These are phyloP conservation scores for Cinnamomum micranthum DNA, from an alignment of 164 flowering plant species.

Conservation along the genomic window DNA sequence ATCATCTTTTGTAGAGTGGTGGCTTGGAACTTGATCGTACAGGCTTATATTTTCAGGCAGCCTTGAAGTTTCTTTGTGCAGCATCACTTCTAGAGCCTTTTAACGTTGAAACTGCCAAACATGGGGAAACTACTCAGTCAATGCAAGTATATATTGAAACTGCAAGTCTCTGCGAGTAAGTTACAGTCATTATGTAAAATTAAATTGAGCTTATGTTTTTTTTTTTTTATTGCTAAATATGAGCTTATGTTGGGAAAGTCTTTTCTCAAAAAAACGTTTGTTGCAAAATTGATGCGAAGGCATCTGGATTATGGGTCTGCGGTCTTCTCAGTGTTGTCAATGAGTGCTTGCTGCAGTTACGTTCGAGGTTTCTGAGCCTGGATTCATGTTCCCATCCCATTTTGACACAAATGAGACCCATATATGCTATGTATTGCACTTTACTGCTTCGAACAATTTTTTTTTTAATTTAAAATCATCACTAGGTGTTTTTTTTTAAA, in stretches of 20 bases:
- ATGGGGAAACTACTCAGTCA: conserved; percentile 55
- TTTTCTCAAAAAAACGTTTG: background rate
- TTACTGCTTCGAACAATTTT: background rate
- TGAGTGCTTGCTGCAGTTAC: background rate
- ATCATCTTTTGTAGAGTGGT: conserved; percentile 39
- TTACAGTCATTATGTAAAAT: background rate
- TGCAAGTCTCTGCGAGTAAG: conserved; percentile 89
- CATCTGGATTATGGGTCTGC: background rate
- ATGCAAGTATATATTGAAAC: conserved; percentile 69
- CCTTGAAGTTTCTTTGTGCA: conserved; percentile 82
- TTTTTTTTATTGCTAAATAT: background rate
- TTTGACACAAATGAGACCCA: background rate
- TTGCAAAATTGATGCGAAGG: background rate
- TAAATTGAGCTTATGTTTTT: background rate
- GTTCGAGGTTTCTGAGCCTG: background rate
- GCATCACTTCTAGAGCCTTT: conserved; percentile 70
- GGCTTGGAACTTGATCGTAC: conserved; percentile 50
- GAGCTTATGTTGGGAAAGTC: background rate
- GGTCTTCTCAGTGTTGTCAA: background rate
- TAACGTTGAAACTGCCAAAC: conserved; percentile 51
- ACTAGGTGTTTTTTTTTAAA: background rate
- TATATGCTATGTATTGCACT: background rate
- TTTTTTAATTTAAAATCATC: background rate
- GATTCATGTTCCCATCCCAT: background rate
- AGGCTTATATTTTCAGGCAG: conserved; percentile 76